Evolutionary conservation across 768 basidiomycete species (phyloP).

Genomic region (Rhodotorula paludigena): DNA sequence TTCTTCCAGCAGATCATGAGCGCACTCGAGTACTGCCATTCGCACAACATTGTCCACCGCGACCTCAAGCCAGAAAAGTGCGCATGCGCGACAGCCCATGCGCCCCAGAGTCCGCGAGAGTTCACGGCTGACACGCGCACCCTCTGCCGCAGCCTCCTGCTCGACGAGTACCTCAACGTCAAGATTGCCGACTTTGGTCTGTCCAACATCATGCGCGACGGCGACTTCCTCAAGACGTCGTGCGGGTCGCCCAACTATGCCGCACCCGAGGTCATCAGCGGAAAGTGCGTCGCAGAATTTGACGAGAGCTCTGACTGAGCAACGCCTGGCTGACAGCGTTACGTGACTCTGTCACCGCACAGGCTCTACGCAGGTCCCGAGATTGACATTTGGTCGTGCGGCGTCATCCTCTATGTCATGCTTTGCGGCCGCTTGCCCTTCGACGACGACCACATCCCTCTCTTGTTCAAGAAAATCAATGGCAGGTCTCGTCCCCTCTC

Average conservation of each 20-base stretch:
- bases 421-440: constrained; percentile 91
- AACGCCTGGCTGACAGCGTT: too few relatives aligned
- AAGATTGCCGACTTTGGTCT: constrained; percentile 99
- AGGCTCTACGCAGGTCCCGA: constrained; percentile 89
- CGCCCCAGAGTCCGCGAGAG: too few relatives aligned
- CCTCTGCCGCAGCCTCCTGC: constrained; percentile 53
- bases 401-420: constrained; percentile 99
- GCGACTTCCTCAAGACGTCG: constrained; percentile 92
- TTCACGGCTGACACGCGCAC: not conserved
- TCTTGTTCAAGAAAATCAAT: constrained; percentile 88
- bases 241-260: constrained; percentile 99
- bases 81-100: constrained; percentile 18
- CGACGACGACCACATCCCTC: constrained; percentile 92
- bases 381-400: constrained; percentile 97
- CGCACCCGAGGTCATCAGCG: constrained; percentile 94
- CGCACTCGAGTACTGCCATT: constrained; percentile 93
- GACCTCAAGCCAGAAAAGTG: constrained; percentile 95
- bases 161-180: constrained; percentile 60
- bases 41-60: constrained; percentile 93
- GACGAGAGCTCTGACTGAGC: too few relatives aligned
- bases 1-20: constrained; percentile 99
- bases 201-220: constrained; percentile 91
- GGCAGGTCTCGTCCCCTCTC: constrained; percentile 49
- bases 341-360: too few relatives aligned
- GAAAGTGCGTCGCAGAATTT: constrained; percentile 58